Base-by-base conservation (phyloP, 352 stramenopile genomes). In the Aphanomyces stellatus region DNA sequence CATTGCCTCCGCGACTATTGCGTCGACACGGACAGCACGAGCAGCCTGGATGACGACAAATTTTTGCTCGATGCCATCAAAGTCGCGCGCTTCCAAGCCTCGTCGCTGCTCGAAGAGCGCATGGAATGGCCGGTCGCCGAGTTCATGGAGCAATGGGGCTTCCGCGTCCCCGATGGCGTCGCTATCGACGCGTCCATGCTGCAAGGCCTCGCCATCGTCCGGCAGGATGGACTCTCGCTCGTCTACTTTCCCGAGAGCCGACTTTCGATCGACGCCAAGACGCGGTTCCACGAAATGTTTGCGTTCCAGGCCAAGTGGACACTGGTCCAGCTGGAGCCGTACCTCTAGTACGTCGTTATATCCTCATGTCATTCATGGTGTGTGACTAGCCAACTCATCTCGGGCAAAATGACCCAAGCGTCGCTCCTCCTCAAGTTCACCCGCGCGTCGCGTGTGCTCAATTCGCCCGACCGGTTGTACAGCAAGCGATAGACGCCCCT, bases 81-180 rank as follows among this genome's bases (percentile, higher is more conserved):
- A 41, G 74, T 94, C 8, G 85, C 85, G 1, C 76, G 79, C 3
- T 94, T 92, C 51, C 82, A 73, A 68, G 85, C 85, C 0, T 83
- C 80, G 53, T 74, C 84, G 11, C 71, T 94, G 59, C 91, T 92
- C 37, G 76, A 90, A 27, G 85, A 94, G 57, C 22, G 40, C 40
- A 67, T 57, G 17, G 60, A 67, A 30, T 67, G 60, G 60, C 22
- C 60, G n/a, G 74, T 71, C 17, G 30, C 35, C 7, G 61, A 74
- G 48, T 94, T 94, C 49, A 80, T 94, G 76, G 79, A 91, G 24
- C 91, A 94, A 49, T 94, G 85, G 85, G 78, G 83, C 37, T 68
- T 92, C 11, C 79, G 83, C 15, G 83, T 94, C 3, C 85, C 83
- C 2, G 78, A 90, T 28, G 76, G 72, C 6, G 77, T 94, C 43